These are phyloP conservation scores for Beauveria brongniartii DNA, from an alignment of 2,329 filamentous ascomycete species.

Conservation along the genomic window DNA sequence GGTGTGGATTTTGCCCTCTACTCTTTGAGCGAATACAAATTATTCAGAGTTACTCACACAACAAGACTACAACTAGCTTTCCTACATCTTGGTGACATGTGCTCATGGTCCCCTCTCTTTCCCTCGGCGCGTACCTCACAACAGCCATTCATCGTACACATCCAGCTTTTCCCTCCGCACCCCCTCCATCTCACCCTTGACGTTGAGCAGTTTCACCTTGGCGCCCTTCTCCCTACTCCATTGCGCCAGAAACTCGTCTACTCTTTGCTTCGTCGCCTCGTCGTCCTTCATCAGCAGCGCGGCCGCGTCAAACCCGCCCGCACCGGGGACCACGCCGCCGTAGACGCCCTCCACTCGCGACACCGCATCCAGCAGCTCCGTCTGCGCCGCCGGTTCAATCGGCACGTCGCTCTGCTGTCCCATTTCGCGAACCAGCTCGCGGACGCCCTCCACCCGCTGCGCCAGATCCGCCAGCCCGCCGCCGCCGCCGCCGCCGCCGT, in stretches of 20 bases:
- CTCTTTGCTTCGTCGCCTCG: constrained; percentile 47
- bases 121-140: background rate
- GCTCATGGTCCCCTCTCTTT: background rate
- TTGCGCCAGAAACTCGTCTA: constrained; percentile 54
- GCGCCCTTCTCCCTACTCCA: constrained; percentile 57
- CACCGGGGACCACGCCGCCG: constrained; percentile 87
- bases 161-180: constrained; percentile 38
- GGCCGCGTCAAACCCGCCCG: constrained; percentile 87
- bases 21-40: background rate
- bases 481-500: constrained; percentile 30
- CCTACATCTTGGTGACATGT: background rate
- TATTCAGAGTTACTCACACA: background rate
- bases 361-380: constrained; percentile 70
- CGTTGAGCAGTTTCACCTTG: constrained; percentile 59
- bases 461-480: constrained; percentile 35
- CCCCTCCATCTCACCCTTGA: constrained; percentile 67
- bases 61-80: background rate
- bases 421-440: constrained; percentile 66
- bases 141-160: constrained; percentile 37
- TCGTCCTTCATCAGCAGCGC: constrained; percentile 72
- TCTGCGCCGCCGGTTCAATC: constrained; percentile 84
- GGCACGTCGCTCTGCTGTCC: constrained; percentile 66
- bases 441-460: constrained; percentile 41
- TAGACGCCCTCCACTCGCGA: constrained; percentile 68
- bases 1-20: background rate